phyloP scores from a whole-genome alignment of 1,139 yeast species.

The Taphrina betulina region DNA sequence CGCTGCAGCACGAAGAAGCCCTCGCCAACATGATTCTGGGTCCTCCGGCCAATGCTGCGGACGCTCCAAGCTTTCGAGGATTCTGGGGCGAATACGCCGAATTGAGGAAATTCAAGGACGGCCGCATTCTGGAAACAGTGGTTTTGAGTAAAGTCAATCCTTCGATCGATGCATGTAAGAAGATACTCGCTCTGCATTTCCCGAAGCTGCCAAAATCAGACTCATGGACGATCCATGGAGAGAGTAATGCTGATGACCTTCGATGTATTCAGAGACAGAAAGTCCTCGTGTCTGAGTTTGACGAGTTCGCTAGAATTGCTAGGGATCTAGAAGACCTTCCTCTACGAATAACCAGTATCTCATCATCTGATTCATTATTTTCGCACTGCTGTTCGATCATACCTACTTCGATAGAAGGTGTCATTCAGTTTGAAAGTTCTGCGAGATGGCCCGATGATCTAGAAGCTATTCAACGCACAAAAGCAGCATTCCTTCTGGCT shows the following conservation, averaged over 20 bases:
- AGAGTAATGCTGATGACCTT: constrained; percentile 37
- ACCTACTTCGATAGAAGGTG: constrained; percentile 50
- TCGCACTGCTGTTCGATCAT: not conserved
- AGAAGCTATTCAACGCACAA: constrained; percentile 78
- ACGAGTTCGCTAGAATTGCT: constrained; percentile 66
- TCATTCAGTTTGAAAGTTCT: constrained; percentile 84
- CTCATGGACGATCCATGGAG: constrained; percentile 57
- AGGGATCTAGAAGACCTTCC: constrained; percentile 64
- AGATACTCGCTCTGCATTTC: constrained; percentile 61
- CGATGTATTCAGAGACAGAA: not conserved
- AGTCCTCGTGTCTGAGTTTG: constrained; percentile 39
- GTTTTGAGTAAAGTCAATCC: constrained; percentile 56
- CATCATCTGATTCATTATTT: constrained; percentile 41
- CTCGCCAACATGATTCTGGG: constrained; percentile 53
- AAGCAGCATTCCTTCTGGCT: constrained; percentile 80
- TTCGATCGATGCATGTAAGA: constrained; percentile 40
- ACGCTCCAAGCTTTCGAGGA: constrained; percentile 62
- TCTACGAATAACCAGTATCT: constrained; percentile 63
- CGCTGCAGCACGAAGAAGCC: constrained; percentile 67
- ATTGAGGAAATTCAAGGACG: constrained; percentile 81
- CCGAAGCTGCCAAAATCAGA: constrained; percentile 62
- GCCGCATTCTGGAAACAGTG: constrained; percentile 82
- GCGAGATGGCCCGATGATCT: constrained; percentile 96
- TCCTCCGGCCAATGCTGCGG: constrained; percentile 60
- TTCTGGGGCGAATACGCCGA: constrained; percentile 92